Conservation (phyloP, 257 asterid species). For the Solanum chaucha region DNA sequence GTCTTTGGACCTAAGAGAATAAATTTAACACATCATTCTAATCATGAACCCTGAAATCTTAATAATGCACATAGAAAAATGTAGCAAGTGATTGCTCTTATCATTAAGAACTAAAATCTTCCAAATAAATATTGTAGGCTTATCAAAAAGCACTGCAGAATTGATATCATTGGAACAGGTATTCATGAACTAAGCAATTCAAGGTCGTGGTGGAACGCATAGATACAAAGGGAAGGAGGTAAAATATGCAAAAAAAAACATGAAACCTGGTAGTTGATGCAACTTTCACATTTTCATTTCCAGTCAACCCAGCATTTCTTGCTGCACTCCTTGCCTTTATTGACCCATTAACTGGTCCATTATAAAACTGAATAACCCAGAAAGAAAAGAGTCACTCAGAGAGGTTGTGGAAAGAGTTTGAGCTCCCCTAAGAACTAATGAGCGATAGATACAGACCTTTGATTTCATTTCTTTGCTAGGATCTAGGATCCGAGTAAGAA, state of each 20-base stretch:
- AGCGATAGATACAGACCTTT: conserved; percentile 33
- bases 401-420: conserved; percentile 1
- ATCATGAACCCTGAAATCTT: not conserved
- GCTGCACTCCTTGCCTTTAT: conserved; percentile 16
- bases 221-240: not conserved
- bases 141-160: not conserved
- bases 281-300: conserved; percentile 11
- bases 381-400: not conserved
- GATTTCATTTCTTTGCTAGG: conserved; percentile 67
- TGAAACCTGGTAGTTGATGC: conserved; percentile 42
- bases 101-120: not conserved
- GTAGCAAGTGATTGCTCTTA: not conserved
- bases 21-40: not conserved
- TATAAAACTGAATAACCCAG: conserved; percentile 36
- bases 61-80: not conserved
- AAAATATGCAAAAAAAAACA: conserved; percentile 8
- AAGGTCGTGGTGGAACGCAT: not conserved
- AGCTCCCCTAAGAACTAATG: not conserved
- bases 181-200: not conserved
- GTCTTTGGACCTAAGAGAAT: not conserved
- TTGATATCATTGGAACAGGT: not conserved
- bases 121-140: not conserved
- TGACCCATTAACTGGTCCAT: conserved; percentile 36
- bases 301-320: conserved; percentile 13
- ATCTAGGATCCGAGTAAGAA: conserved; percentile 73